Conservation (phyloP, 1,284 basidiomycete species). For the Sparassis latifolia region DNA sequence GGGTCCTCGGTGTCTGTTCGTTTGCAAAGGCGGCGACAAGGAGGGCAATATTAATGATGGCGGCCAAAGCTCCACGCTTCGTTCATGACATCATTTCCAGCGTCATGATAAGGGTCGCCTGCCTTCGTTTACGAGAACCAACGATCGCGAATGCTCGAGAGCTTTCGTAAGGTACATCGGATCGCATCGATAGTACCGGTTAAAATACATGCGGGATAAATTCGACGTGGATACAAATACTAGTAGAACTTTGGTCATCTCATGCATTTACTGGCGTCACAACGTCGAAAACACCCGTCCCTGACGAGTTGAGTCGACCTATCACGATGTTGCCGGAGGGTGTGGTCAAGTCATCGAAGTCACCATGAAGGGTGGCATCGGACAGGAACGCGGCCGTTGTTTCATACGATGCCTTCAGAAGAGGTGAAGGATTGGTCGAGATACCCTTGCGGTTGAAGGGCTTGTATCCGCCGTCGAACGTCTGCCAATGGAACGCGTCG, state of each 20-base stretch:
- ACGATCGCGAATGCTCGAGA: too few species aligned
- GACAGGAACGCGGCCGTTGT: conserved; percentile 95
- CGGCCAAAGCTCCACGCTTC: too few species aligned
- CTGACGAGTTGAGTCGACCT: conserved; percentile 76
- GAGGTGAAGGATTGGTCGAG: conserved; percentile 83
- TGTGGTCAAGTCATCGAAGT: conserved; percentile 87
- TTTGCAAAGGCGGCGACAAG: too few species aligned
- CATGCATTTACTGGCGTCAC: conserved; percentile 43
- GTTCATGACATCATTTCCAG: too few species aligned
- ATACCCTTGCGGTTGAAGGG: conserved; percentile 98
- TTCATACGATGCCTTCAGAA: conserved; percentile 97
- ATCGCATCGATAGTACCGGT: too few species aligned
- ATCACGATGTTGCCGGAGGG: conserved; percentile 92
- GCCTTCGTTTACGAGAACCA: too few species aligned
- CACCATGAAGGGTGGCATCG: conserved; percentile 90
- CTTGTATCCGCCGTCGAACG: conserved; percentile 94
- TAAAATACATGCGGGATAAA: neutral
- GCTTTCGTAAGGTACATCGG: too few species aligned
- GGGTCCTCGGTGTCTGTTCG: too few species aligned
- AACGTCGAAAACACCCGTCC: conserved; percentile 87
- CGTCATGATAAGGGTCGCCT: too few species aligned
- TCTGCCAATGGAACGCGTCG: conserved; percentile 42
- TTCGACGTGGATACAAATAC: neutral
- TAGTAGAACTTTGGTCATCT: neutral
- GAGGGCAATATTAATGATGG: too few species aligned